phyloP scores from a whole-genome alignment of 192 early-diverging fungal species.

The Linderina pennispora region DNA sequence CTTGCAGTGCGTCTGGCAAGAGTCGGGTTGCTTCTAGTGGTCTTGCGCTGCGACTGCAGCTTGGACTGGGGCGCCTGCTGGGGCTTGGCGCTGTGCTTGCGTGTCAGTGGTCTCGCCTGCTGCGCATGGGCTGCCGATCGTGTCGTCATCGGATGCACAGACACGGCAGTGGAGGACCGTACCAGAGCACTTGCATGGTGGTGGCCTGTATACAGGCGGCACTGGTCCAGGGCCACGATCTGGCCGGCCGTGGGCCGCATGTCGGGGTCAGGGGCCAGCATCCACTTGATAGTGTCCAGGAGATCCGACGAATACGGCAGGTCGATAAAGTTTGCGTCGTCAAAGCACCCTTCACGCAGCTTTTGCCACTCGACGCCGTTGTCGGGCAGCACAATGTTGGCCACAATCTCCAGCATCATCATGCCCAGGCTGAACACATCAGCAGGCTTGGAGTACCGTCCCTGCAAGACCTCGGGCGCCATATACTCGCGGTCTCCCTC shows the following conservation, averaged over 20 bases:
- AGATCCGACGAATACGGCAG: conserved; percentile 48
- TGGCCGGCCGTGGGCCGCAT: conserved; percentile 51
- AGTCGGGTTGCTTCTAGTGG: too few species aligned
- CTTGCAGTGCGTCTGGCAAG: too few species aligned
- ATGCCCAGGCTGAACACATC: conserved; percentile 95
- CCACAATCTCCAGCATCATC: conserved; percentile 79
- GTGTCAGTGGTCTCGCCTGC: too few species aligned
- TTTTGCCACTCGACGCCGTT: conserved; percentile 84
- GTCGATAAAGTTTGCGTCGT: conserved; percentile 48
- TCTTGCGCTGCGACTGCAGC: too few species aligned
- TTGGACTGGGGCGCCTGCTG: too few species aligned
- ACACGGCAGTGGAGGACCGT: conserved; percentile 23
- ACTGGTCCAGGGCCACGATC: conserved; percentile 40
- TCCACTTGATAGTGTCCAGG: conserved; percentile 54
- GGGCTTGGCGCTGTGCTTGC: too few species aligned
- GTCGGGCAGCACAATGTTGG: conserved; percentile 82
- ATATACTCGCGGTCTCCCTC: conserved; percentile 95
- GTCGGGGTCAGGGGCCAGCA: conserved; percentile 57
- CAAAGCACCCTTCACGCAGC: conserved; percentile 70
- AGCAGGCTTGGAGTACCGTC: conserved; percentile 64
- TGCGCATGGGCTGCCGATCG: conserved; percentile 4
- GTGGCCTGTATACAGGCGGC: conserved; percentile 11
- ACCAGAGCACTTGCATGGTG: conserved; percentile 4
- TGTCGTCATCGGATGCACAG: conserved; percentile 5
- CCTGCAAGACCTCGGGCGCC: conserved; percentile 77